Base-by-base conservation (phyloP, 164 flowering plant genomes). In the Annona cherimola region DNA sequence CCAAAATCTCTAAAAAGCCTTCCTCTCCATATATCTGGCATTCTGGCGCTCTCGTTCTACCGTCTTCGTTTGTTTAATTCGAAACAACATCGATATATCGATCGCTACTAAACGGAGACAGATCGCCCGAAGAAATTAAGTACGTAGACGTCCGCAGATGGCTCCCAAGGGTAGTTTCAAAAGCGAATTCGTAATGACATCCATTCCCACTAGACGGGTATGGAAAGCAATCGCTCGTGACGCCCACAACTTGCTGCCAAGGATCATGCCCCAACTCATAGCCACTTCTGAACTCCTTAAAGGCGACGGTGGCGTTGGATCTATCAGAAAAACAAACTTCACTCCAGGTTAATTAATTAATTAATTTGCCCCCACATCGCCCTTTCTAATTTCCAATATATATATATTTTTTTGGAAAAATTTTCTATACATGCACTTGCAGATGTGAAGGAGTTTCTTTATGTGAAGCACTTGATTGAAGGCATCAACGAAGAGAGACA, bases 211-310 rank as follows among this genome's bases (percentile, higher is more conserved):
- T 3, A 43, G 19, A 19, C 43, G 69, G 39, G 55, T 67, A 3
- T 67, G 69, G 69, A 67, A 67, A 11, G 69, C 69, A 9, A 44
- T 2, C 59, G 19, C 45, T 44, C 35, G 57, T n/a, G 40, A 67
- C 26, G 59, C 14, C 9, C 69, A 67, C 69, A 67, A 67, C 69
- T 2, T 67, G 19, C 11, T 44, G 5, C 69, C 57, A 4, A 67
- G 45, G 55, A 43, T 43, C 39, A n/a, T 67, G 50, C 69, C 69
- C 18, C 35, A 45, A 26, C 39, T 43, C 9, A 20, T 67, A 65
- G 19, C 63, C 18, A 61, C 26, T 6, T 61, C 26, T 35, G 26
- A 16, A n/a, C 18, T 61, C 4, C 20, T 61, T 2, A 9, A 61
- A 20, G 63, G 63, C 18, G 63, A 61, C 26, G 63, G 63, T 1